Evolutionary conservation across 2,329 filamentous ascomycete genomes (phyloP), one percentile per base, ranked within the genome.

Genomic region (Aspergillus sergii): DNA sequence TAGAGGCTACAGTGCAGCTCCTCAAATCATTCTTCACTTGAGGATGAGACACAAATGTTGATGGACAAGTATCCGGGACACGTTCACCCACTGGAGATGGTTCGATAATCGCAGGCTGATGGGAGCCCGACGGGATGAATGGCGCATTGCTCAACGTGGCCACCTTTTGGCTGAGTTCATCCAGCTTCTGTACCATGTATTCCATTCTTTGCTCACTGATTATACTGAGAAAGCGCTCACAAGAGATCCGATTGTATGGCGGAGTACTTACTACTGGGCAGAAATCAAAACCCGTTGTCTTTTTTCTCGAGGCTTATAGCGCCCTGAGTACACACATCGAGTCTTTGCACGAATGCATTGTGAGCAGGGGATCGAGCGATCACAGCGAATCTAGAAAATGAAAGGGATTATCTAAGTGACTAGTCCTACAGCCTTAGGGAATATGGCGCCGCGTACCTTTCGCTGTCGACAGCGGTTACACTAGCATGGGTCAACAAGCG

Each of bases 261-360:
- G 14, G 16, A 32, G 28, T 12, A 66, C 63, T 57, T 34, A 66
- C 65, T 65, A 66, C 58, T 32, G 28, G 30, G 41, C 64, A 16
- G 65, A 65, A 21, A 66, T 57, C 10, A 66, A 39, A 46, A 65
- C 50, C 36, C 65, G 43, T 16, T 66, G 63, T 51, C 62, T 60
- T 59, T 59, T 64, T 32, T 60, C 30, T 39, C 59, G 65, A n/a
- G 28, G 21, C 23, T 30, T 55, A 58, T 63, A 5, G 50, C 46
- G 12, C 34, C 60, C 8, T 30, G 11, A 14, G 58, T 54, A 66
- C 10, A 60, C 41, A 48, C 64, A 66, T 30, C 61, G 62, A 21
- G 56, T 19, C 41, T 50, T 45, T 7, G 51, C n/a, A 32, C 59
- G 59, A 51, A 55, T 36, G 36, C 64, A 66, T 6, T 59, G 58